Evolutionary conservation across 1,139 yeast species (phyloP).

Genomic region (Diutina neorugosa): DNA sequence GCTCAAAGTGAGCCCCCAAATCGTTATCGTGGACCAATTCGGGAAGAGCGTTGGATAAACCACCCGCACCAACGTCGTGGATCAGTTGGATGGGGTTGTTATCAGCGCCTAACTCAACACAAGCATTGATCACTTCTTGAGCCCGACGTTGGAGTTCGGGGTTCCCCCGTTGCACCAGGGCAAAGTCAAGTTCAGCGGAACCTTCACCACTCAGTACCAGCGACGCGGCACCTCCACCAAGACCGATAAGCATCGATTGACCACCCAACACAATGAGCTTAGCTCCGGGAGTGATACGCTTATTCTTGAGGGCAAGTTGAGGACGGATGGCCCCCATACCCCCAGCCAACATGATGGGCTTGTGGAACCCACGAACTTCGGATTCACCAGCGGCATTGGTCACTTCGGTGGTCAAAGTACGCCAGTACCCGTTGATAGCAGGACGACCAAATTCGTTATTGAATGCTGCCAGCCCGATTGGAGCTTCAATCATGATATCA

Average conservation of each 20-base stretch:
- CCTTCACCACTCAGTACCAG: slow-evolving; percentile 93
- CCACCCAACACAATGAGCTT: slow-evolving; percentile 93
- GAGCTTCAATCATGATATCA: slow-evolving; percentile 96
- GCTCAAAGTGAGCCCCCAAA: slow-evolving; percentile 85
- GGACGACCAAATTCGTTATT: slow-evolving; percentile 99
- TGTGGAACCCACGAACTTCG: slow-evolving; percentile 92
- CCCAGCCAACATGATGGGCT: slow-evolving; percentile 99
- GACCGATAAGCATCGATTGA: slow-evolving; percentile 96
- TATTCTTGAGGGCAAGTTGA: slow-evolving; percentile 77
- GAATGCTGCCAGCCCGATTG: slow-evolving; percentile 95
- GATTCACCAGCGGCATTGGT: slow-evolving; percentile 45
- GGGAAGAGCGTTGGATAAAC: slow-evolving; percentile 92
- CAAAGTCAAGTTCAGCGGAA: slow-evolving; percentile 90
- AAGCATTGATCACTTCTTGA: slow-evolving; percentile 92
- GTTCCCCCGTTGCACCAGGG: slow-evolving; percentile 98
- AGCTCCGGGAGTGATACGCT: slow-evolving; percentile 85
- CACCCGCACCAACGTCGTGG: slow-evolving; percentile 99
- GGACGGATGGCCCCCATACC: slow-evolving; percentile 97
- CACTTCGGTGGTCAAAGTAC: slow-evolving; percentile 83
- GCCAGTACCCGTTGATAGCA: slow-evolving; percentile 90
- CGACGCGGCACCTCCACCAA: slow-evolving; percentile 99
- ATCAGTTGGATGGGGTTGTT: slow-evolving; percentile 84
- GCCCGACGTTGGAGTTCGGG: slow-evolving; percentile 99
- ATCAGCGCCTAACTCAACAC: slow-evolving; percentile 68
- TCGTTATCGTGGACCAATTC: slow-evolving; percentile 96